Base-by-base conservation (phyloP, 192 early-diverging fungal species). In the Coemansia sp. region DNA sequence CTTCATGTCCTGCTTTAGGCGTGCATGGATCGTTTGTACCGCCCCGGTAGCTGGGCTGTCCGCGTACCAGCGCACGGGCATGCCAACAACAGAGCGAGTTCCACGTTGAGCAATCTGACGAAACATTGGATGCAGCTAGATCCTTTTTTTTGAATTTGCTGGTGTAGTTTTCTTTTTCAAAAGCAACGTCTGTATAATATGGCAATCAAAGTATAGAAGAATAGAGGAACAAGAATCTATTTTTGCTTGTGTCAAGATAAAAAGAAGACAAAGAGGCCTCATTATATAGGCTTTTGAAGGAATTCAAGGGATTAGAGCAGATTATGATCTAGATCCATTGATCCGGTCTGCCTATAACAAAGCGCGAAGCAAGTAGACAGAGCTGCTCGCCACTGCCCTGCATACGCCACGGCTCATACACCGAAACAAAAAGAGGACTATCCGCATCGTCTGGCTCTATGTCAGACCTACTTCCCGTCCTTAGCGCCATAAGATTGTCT, bases 1-100 rank as follows among this genome's bases (percentile, higher is more conserved):
- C 71, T 95, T 95, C 47, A 95, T 84, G 64, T 95, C 91, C 39
- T 64, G 74, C 80, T 94, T 94, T 23, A 96, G 80, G 32, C 74
- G 69, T 16, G 66, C 58, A 57, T 69, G 49, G 58, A 83, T 72
- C 6, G 70, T 66, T 23, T 43, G 49, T 37, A 64, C 44, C 10
- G 67, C 47, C 13, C 19, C 58, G 41, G 40, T 47, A 32, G 61
- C 65, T 52, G 61, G 63, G 49, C 63, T 42, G 43, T 39, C 57
- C 2, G 39, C 37, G 39, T 59, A 59, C 57, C 57, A 23, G 13
- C 57, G 57, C 37, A 59, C n/a, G 15, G 57, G 13, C 39, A 41
- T 41, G 16, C 57, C n/a, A 18, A 9, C 1, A 39, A 6, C 57
- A 26, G 57, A 59, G 39, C 39, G 39, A 41, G 16, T 15, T 15